phyloP scores from a whole-genome alignment of 208 protist genomes.

The Wallacemonas sp. region DNA sequence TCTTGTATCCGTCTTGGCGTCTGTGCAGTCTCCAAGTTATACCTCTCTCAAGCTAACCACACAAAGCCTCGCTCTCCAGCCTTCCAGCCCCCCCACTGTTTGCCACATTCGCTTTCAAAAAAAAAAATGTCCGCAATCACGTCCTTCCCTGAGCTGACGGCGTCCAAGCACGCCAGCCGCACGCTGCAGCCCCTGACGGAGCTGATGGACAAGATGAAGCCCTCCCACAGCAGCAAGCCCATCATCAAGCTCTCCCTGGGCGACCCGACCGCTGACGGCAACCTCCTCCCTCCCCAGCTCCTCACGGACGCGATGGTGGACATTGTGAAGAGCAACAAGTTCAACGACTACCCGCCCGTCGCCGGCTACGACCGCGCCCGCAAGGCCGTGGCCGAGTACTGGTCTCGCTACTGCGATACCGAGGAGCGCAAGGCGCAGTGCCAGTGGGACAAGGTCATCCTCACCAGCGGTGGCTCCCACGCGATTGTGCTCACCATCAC shows the following conservation, averaged over 20 bases:
- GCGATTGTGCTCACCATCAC: conserved; percentile 80
- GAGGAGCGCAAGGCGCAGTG: conserved; percentile 34
- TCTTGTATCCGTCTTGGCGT: neutral
- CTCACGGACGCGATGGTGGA: conserved; percentile 46
- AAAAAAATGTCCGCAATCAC: conserved; percentile 9
- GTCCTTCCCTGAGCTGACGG: conserved; percentile 25
- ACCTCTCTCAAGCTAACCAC: neutral
- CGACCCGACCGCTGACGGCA: conserved; percentile 76
- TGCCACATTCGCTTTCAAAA: too few species aligned
- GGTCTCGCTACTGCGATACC: conserved; percentile 29
- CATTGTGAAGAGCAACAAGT: conserved; percentile 25
- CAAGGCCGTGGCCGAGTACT: conserved; percentile 56
- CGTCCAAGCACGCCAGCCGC: conserved; percentile 46
- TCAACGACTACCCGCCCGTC: conserved; percentile 60
- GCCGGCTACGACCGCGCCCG: conserved; percentile 40
- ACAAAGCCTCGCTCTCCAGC: neutral
- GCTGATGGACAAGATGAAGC: conserved; percentile 61
- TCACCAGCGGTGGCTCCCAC: conserved; percentile 77
- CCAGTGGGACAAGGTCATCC: conserved; percentile 54
- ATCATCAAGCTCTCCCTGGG: conserved; percentile 47
- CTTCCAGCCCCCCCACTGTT: too few species aligned
- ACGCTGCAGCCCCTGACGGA: conserved; percentile 35
- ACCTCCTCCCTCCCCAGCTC: conserved; percentile 46
- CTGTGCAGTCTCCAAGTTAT: neutral
- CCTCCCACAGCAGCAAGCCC: conserved; percentile 24